Conservation (phyloP, 75 land plant species). For the Gnetum montanum region DNA sequence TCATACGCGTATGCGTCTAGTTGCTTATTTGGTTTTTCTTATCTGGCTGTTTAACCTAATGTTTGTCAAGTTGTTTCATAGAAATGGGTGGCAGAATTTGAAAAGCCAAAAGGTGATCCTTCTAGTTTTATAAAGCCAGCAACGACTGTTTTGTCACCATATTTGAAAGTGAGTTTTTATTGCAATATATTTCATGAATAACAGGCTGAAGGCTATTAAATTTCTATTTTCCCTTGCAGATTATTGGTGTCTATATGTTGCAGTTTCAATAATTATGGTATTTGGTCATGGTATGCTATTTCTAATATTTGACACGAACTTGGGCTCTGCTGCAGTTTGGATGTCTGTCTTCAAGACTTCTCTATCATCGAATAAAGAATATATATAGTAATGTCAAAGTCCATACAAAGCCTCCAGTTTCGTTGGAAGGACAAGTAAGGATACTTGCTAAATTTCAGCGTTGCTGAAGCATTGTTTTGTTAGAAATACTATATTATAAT, state of each 20-base stretch:
- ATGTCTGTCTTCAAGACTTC: constrained; percentile 81
- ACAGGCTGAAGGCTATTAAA: no score
- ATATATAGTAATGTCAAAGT: constrained; percentile 41
- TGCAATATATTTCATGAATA: neutral
- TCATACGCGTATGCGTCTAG: no score
- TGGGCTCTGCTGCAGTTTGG: constrained; percentile 65
- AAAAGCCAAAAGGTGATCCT: constrained; percentile 94
- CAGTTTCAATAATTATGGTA: no score
- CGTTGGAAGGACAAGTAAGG: constrained; percentile 81
- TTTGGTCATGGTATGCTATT: no score
- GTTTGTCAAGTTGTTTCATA: no score
- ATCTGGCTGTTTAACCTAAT: no score
- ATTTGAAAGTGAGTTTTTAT: constrained; percentile 58
- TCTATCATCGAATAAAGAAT: constrained; percentile 55
- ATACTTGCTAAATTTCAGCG: neutral
- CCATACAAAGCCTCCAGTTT: constrained; percentile 78
- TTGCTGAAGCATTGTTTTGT: neutral
- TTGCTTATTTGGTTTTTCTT: no score
- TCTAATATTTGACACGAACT: neutral
- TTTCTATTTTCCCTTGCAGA: no score
- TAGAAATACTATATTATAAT: neutral
- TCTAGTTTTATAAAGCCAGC: constrained; percentile 87
- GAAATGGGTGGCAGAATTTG: constrained; percentile 93
- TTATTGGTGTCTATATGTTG: no score
- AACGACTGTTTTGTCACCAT: constrained; percentile 91